Conservation (phyloP, 1,284 basidiomycete species). For the Apiotrichum akiyoshidainum region DNA sequence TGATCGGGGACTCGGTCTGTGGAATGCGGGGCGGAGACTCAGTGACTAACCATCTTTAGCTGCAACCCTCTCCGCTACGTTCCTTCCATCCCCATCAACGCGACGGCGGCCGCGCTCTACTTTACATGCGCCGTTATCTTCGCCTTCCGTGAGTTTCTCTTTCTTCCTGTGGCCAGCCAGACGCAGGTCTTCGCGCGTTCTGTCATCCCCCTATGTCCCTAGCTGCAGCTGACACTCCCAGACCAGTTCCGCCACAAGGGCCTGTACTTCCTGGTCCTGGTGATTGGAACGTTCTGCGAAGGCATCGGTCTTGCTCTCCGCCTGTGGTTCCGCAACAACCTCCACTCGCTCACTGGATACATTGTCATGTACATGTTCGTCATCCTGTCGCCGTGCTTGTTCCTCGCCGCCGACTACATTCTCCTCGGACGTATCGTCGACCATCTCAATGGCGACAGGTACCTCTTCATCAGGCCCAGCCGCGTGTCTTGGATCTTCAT, state of each 20-base stretch:
- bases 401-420: conserved; percentile 69
- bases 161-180: no score
- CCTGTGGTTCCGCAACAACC: conserved; percentile 12
- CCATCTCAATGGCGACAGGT: conserved; percentile 56
- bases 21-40: no score
- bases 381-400: conserved; percentile 61
- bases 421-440: conserved; percentile 62
- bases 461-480: conserved; percentile 32
- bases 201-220: no score
- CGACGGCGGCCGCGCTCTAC: conserved; percentile 57
- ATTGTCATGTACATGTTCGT: conserved; percentile 21
- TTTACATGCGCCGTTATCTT: conserved; percentile 58
- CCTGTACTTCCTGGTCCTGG: conserved; percentile 19
- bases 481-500: conserved; percentile 37
- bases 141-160: conserved; percentile 51
- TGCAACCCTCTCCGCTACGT: conserved; percentile 58
- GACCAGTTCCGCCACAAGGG: conserved; percentile 16
- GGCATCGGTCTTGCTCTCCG: conserved; percentile 20
- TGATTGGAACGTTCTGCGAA: conserved; percentile 17
- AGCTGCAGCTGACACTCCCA: conserved; percentile 4
- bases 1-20: no score
- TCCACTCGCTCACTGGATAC: conserved; percentile 15
- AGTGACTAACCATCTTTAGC: conserved; percentile 10
- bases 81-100: conserved; percentile 59
- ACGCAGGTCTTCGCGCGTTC: no score